Conservation (phyloP, 257 asterid genomes). For the Parsonsia alboflavescens region DNA sequence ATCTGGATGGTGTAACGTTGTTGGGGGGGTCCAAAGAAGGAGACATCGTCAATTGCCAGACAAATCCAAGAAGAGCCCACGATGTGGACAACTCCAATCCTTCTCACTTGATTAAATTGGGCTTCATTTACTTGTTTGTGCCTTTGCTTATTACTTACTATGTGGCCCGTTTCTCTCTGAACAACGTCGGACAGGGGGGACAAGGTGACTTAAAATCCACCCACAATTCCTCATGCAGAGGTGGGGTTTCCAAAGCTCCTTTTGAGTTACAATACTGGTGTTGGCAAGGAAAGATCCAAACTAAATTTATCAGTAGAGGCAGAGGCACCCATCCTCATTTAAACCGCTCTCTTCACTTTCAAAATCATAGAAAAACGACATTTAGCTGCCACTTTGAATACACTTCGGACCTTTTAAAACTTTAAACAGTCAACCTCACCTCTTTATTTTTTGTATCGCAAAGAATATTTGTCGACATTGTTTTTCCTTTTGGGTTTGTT, state of each 20-base stretch:
- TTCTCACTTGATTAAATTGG: neutral
- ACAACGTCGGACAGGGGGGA: neutral
- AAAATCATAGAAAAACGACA: neutral
- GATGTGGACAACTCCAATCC: neutral
- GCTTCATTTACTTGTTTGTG: neutral
- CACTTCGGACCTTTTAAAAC: too few species aligned
- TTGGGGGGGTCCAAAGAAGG: slow-evolving; percentile 2
- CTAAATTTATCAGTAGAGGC: neutral
- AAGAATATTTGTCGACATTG: too few species aligned
- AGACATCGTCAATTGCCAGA: neutral
- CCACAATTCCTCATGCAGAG: neutral
- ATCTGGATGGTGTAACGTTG: neutral
- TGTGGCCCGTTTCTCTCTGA: neutral
- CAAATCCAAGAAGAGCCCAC: neutral
- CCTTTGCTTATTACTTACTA: too few species aligned
- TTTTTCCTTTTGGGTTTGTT: too few species aligned
- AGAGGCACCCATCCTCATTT: neutral
- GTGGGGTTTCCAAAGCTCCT: neutral
- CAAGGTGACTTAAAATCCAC: neutral
- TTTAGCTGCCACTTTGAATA: neutral
- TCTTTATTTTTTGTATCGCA: too few species aligned
- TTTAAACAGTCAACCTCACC: too few species aligned
- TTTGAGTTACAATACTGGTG: neutral
- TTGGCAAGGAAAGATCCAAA: neutral
- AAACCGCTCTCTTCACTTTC: neutral